These are phyloP conservation scores for Talaromyces wortmannii DNA, from an alignment of 495 filamentous ascomycete species.

Conservation along the genomic window DNA sequence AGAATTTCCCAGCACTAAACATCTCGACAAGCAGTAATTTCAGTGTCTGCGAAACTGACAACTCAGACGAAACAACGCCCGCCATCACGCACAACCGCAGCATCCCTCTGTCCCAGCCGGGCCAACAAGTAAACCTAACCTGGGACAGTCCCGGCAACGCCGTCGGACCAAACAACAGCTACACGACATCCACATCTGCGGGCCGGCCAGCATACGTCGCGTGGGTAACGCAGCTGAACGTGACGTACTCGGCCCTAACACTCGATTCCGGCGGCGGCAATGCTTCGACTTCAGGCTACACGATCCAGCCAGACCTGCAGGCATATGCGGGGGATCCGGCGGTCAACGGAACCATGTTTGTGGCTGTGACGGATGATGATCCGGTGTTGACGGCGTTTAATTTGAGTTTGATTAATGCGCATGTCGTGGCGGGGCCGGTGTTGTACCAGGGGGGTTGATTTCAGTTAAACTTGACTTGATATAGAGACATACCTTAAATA, in stretches of 20 bases:
- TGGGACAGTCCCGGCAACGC: slow-evolving; percentile 67
- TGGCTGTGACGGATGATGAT: slow-evolving; percentile 68
- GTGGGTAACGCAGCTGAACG: slow-evolving; percentile 80
- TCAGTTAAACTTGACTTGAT: not conserved
- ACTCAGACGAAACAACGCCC: slow-evolving; percentile 38
- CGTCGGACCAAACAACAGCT: slow-evolving; percentile 77
- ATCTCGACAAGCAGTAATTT: slow-evolving; percentile 58
- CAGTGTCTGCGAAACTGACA: slow-evolving; percentile 38
- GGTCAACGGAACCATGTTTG: slow-evolving; percentile 74
- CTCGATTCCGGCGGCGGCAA: slow-evolving; percentile 18
- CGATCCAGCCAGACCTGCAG: slow-evolving; percentile 59
- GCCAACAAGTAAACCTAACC: slow-evolving; percentile 59
- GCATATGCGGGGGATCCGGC: slow-evolving; percentile 61
- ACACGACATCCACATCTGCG: slow-evolving; percentile 58
- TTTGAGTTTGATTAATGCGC: slow-evolving; percentile 62
- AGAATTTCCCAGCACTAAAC: slow-evolving; percentile 75
- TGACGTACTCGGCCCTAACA: slow-evolving; percentile 68
- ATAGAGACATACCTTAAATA: not conserved
- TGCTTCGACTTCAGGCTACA: slow-evolving; percentile 45
- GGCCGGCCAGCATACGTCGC: slow-evolving; percentile 58
- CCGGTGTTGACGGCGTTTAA: slow-evolving; percentile 72
- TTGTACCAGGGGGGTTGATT: slow-evolving; percentile 74
- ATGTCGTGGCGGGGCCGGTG: slow-evolving; percentile 66
- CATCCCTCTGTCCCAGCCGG: slow-evolving; percentile 66
- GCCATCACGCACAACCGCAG: slow-evolving; percentile 60